Base-by-base conservation (phyloP, 176 grass and related monocot genomes). In the Musa itinerans region DNA sequence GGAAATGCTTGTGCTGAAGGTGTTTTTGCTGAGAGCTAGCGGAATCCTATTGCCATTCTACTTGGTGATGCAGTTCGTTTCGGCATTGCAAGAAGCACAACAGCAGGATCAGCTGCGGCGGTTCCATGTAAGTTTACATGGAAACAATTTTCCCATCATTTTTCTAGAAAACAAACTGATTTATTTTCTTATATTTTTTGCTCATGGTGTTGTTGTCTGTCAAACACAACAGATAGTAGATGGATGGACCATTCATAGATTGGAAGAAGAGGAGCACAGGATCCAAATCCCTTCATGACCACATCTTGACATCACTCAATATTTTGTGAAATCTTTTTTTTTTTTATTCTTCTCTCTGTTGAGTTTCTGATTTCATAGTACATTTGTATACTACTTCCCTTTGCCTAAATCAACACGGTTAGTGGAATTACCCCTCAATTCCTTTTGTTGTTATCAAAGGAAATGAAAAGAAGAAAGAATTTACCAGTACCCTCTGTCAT, bases 11-110 rank as follows among this genome's bases (percentile, higher is more conserved):
- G 76, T 20, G 68, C 34, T n/a, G 51, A 65, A 92, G 90, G 59
- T 92, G 58, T 85, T 84, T 67, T 25, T 89, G 63, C 76, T 92
- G 55, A 82, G 90, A 59, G 90, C 86, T 1, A 87, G 84, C 63
- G 90, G 84, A 68, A 92, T 92, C 73, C 67, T 92, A 54, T 58
- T 92, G 79, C 90, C 90, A 1, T 92, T 86, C 75, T 92, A 89
- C 71, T 83, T 74, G 1, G 69, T 92, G 14, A 86, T 92, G 81
- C 55, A 81, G 73, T 72, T 92, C 71, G 86, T 92, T 76, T 84
- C 86, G 2, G 79, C 69, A 15, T 81, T 92, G 69, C 90, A 92
- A 81, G 81, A 80, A n/a, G 86, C 83, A 8, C 83, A 82, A 26
- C 53, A n/a, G 27, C 83, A 82, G 53, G 86, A 89, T 71, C 83